Base-by-base conservation (phyloP, 768 basidiomycete species). In the Mycena haematopus region DNA sequence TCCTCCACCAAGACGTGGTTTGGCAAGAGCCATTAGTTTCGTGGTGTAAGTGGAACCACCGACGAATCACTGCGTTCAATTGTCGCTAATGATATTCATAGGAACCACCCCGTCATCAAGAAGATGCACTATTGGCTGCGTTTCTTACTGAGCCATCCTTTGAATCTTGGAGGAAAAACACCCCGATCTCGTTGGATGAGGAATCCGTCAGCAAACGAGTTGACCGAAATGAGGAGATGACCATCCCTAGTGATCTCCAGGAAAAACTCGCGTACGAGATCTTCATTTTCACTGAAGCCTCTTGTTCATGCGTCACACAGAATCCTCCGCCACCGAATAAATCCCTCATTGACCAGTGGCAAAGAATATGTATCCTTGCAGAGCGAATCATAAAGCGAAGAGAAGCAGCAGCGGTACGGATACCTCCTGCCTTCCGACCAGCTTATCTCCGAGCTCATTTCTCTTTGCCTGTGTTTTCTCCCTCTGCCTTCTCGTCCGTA, bases 51-150 rank as follows among this genome's bases (percentile, higher is more conserved):
- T 78, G 33, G 13, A 6, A 35, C 5, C n/a, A n/a, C n/a, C 1
- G 22, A 14, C 46, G 10, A 14, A 19, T 54, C n/a, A n/a, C n/a
- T n/a, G n/a, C n/a, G 36, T 11, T 9, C 40, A 31, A 11, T 25
- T 10, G 11, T 46, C 46, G 7, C 44, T 31, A 19, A 59, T 62
- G 47, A 56, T 56, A n/a, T 25, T 60, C n/a, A 6, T 56, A 90
- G 92, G 58, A 97, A 97, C 68, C 97, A 99, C 69, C 97, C 96
- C 0, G 82, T 96, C 29, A 83, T 99, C 64, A 91, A 89, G 72
- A 94, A 15, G 95, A 98, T 65, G 93, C 90, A 10, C 78, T 96
- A 9, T 78, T 98, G 15, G 80, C 86, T 9, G 87, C 86, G 0
- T 98, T 98, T 76, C 77, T 98, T 14, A 86, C 87, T 4, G 93